phyloP scores from a whole-genome alignment of 352 stramenopile species.

The Thraustotheca clavata region DNA sequence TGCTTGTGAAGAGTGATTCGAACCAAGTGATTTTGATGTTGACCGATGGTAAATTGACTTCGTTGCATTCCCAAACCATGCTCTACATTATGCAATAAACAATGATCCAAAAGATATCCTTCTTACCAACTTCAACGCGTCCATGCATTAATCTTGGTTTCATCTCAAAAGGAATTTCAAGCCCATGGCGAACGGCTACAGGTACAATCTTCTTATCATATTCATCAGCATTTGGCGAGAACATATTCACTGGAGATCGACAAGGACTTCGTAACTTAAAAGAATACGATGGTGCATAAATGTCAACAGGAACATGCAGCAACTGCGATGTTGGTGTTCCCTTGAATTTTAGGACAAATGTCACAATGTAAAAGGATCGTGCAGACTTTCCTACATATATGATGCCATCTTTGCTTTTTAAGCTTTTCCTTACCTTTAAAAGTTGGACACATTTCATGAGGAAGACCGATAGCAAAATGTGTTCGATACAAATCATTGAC shows the following conservation, averaged over 20 bases:
- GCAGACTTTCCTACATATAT: constrained; percentile 30
- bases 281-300: constrained; percentile 42
- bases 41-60: constrained; percentile 64
- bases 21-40: constrained; percentile 50
- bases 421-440: constrained; percentile 28
- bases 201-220: constrained; percentile 23
- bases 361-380: constrained; percentile 53
- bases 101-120: too few relatives aligned
- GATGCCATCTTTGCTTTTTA: neutral
- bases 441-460: constrained; percentile 37
- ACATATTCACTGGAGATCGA: neutral
- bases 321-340: constrained; percentile 23
- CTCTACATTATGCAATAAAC: too few relatives aligned
- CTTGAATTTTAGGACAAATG: constrained; percentile 32
- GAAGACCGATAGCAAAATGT: constrained; percentile 43
- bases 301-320: constrained; percentile 50
- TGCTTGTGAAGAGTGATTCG: constrained; percentile 53
- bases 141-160: constrained; percentile 55
- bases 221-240: constrained; percentile 7
- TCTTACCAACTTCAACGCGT: constrained; percentile 38
- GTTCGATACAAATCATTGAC: constrained; percentile 26
- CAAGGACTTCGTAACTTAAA: constrained; percentile 29
- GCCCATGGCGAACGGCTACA: constrained; percentile 47
- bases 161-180: constrained; percentile 56
- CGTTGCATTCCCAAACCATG: constrained; percentile 42